Evolutionary conservation across 208 protist genomes (phyloP).

Genomic region (Kentomonas sorsogonicus): DNA sequence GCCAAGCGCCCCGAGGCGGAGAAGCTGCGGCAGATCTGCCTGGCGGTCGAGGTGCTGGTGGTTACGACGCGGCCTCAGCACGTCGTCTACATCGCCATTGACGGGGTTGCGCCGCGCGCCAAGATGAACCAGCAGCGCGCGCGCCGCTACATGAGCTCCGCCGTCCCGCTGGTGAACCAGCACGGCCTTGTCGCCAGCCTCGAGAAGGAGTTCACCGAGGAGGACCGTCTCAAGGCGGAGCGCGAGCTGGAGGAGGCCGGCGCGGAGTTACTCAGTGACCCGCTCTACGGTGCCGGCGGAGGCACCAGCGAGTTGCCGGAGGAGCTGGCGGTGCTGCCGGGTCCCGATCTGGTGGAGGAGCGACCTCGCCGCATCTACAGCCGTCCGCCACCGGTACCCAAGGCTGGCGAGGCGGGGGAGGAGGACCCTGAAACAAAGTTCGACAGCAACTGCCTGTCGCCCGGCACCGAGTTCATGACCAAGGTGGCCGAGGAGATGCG

Average conservation of each 20-base stretch:
- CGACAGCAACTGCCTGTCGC: slow-evolving; percentile 98
- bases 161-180: slow-evolving; percentile 17
- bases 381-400: too few species aligned
- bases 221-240: slow-evolving; percentile 31
- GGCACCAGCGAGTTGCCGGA: neutral
- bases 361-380: too few species aligned
- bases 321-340: neutral
- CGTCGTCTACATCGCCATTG: slow-evolving; percentile 95
- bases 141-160: slow-evolving; percentile 76
- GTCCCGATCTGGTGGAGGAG: neutral
- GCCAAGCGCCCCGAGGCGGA: slow-evolving; percentile 59
- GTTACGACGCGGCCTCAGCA: slow-evolving; percentile 89
- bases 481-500: slow-evolving; percentile 67
- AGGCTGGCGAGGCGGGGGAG: neutral
- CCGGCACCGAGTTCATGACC: slow-evolving; percentile 98
- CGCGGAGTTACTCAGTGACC: slow-evolving; percentile 26
- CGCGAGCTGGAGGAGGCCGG: slow-evolving; percentile 48
- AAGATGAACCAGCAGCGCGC: slow-evolving; percentile 99
- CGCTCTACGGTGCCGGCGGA: slow-evolving; percentile 40
- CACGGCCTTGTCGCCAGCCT: slow-evolving; percentile 27
- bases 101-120: slow-evolving; percentile 98
- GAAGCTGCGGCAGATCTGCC: slow-evolving; percentile 84
- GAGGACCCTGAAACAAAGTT: slow-evolving; percentile 53
- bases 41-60: slow-evolving; percentile 97
- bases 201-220: slow-evolving; percentile 39